Conservation (phyloP, 768 basidiomycete species). For the Hygrophorus pudorinus region DNA sequence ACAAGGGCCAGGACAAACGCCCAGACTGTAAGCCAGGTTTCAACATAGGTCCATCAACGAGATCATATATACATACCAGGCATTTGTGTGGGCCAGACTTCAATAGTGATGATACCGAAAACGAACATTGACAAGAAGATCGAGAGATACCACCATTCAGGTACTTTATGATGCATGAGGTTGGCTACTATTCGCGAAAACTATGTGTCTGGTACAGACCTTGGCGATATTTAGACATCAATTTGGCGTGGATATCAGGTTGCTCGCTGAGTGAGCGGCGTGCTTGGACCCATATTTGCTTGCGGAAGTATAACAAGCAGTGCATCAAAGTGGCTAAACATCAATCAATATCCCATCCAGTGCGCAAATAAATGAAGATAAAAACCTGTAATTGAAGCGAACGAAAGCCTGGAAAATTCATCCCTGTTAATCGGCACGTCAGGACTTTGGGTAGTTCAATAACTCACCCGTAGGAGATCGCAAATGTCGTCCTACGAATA, state of each 20-base stretch:
- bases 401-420: slow-evolving; percentile 34
- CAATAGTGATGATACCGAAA: slow-evolving; percentile 60
- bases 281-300: slow-evolving; percentile 66
- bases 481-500: too few species aligned
- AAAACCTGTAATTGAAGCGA: slow-evolving; percentile 55
- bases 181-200: too few species aligned
- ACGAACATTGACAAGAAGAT: slow-evolving; percentile 64
- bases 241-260: slow-evolving; percentile 74
- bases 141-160: slow-evolving; percentile 75
- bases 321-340: slow-evolving; percentile 51
- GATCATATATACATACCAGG: neutral
- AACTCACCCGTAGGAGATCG: slow-evolving; percentile 34
- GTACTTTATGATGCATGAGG: slow-evolving; percentile 27
- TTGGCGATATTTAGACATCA: slow-evolving; percentile 68
- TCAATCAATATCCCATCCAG: too few species aligned
- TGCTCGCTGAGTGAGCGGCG: slow-evolving; percentile 68
- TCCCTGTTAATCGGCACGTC: too few species aligned
- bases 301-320: slow-evolving; percentile 62
- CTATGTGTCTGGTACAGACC: too few species aligned
- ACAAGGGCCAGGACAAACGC: slow-evolving; percentile 59
- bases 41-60: too few species aligned
- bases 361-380: too few species aligned
- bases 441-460: too few species aligned
- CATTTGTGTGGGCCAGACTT: slow-evolving; percentile 54
- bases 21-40: slow-evolving; percentile 4